A percentile compares a stretch with the other conserved stretches of the same genome.
Conservation (phyloP, 768 basidiomycete genomes). For the Boletus speciosus region DNA sequence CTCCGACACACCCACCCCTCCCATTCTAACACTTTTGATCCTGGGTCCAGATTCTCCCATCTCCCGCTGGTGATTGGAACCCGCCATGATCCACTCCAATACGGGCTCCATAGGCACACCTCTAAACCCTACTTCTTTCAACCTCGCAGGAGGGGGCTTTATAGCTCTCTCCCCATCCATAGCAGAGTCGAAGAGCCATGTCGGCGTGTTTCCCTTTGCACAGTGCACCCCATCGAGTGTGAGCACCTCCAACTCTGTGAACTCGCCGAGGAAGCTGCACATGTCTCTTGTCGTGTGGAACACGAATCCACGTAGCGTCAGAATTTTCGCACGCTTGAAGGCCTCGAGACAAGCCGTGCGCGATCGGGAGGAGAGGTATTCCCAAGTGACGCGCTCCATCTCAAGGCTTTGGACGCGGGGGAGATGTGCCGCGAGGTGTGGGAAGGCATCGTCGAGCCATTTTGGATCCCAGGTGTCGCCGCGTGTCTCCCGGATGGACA, state of each 20-base stretch:
- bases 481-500: constrained; percentile 30
- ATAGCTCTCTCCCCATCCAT: constrained; percentile 8
- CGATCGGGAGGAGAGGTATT: constrained; percentile 28
- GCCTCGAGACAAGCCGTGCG: constrained; percentile 22
- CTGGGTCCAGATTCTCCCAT: constrained; percentile 1
- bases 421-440: constrained; percentile 21
- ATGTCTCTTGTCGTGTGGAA: constrained; percentile 28
- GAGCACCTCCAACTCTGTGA: constrained; percentile 25
- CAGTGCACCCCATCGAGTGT: constrained; percentile 31
- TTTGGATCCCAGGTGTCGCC: constrained; percentile 32
- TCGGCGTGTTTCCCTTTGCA: constrained; percentile 13
- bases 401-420: constrained; percentile 22
- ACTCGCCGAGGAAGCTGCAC: constrained; percentile 28
- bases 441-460: constrained; percentile 31
- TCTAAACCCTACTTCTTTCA: constrained; percentile 29
- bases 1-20: constrained; percentile 26
- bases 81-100: constrained; percentile 28
- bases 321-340: constrained; percentile 21
- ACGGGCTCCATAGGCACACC: constrained; percentile 22
- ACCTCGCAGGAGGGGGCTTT: constrained; percentile 14
- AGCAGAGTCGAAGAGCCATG: constrained; percentile 7
- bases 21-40: constrained; percentile 26
- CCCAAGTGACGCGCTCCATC: constrained; percentile 32
- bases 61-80: constrained; percentile 12
- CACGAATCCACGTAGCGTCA: constrained; percentile 23